phyloP scores from a whole-genome alignment of 257 asterid species.

The Ehretia macrophylla region DNA sequence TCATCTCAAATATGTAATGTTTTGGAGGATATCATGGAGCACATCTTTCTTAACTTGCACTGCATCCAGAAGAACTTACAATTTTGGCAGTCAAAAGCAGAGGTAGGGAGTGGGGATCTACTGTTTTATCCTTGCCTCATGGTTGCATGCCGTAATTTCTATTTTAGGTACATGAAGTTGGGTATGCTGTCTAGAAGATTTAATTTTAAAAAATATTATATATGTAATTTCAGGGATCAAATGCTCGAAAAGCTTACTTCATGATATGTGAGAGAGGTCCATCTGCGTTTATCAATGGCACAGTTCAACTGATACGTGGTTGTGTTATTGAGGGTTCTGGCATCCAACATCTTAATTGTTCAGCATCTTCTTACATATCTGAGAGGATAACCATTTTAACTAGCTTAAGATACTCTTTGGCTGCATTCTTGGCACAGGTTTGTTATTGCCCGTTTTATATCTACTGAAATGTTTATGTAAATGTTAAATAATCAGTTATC shows the following conservation, averaged over 20 bases:
- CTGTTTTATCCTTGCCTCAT: not conserved
- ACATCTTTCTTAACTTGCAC: slow-evolving; percentile 65
- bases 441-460: not conserved
- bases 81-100: slow-evolving; percentile 86
- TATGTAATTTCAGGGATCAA: slow-evolving; percentile 56
- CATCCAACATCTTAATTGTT: slow-evolving; percentile 45
- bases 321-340: slow-evolving; percentile 65
- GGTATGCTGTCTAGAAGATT: not conserved
- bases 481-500: not conserved
- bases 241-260: slow-evolving; percentile 73
- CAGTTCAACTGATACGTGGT: slow-evolving; percentile 58
- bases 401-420: slow-evolving; percentile 69
- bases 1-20: slow-evolving; percentile 43
- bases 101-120: slow-evolving; percentile 47
- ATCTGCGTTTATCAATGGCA: slow-evolving; percentile 66
- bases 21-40: slow-evolving; percentile 79
- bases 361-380: slow-evolving; percentile 79
- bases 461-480: not conserved
- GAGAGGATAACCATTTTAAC: slow-evolving; percentile 72
- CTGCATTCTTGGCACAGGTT: slow-evolving; percentile 93
- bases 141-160: not conserved
- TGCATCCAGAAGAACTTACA: slow-evolving; percentile 66
- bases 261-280: slow-evolving; percentile 96
- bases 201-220: not conserved
- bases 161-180: not conserved